Evolutionary conservation across 306 rosid genomes (phyloP), one percentile per base, ranked within the genome.

Genomic region (Gastrolobium villosum): DNA sequence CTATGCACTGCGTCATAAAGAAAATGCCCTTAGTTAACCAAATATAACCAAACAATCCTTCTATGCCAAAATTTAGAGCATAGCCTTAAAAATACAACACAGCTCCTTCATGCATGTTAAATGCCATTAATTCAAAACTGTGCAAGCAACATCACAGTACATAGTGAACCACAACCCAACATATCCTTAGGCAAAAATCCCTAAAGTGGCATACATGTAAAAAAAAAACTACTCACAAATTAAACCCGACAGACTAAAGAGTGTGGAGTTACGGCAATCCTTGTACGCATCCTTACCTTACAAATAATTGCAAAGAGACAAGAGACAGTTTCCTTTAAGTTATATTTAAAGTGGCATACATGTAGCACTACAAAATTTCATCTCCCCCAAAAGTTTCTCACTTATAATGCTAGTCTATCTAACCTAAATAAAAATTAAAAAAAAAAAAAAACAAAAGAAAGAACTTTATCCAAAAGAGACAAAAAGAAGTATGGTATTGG

Each of bases 401-500:
- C 5, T 10, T 13, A 46, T 50, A 43, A 41, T 50, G 45, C 41
- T 40, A 57, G 10, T 1, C 15, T 8, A 43, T 43, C 35, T 3
- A 46, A 34, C 56, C 15, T 2, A 41, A 39, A 44, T 11, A 10
- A 28, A 30, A 20, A 20, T 20, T n/a, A 1, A 11, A 14, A 14
- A 36, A 52, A 9, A 44, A 28, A 64, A 34, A 9, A 52, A 4
- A 56, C 45, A 55, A 78, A 43, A 6, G 36, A 64, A 48, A 61
- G 44, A 32, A 62, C 39, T 54, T 75, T 10, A 69, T 63, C 66
- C 20, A 31, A 80, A 2, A 3, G 15, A 61, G 30, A 52, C 7
- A 15, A 78, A 67, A 54, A 7, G 7, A 28, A 44, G 2, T 55
- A 60, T 14, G 8, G 49, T 75, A 92, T 97, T 14, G 8, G 49